Conservation (phyloP, 164 flowering plant genomes). For the Vitis amurensis region DNA sequence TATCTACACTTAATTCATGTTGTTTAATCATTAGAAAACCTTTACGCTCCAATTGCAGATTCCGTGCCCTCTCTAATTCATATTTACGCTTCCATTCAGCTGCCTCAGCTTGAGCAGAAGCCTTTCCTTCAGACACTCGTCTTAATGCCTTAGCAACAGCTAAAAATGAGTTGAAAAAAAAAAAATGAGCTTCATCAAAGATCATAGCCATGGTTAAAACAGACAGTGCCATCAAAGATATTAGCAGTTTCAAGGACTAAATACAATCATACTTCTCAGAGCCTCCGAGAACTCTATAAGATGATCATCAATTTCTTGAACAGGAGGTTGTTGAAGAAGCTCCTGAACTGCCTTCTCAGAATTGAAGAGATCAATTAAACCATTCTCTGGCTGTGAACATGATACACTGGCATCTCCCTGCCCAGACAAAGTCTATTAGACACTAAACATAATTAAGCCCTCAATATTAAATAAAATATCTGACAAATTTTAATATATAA, state of each 20-base stretch:
- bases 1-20: not conserved
- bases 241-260: conserved; percentile 2
- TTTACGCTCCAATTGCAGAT: conserved; percentile 52
- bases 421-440: conserved; percentile 14
- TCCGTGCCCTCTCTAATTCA: conserved; percentile 73
- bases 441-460: not conserved
- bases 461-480: too few relatives aligned
- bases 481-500: not conserved
- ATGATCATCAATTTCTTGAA: conserved; percentile 74
- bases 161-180: conserved; percentile 21
- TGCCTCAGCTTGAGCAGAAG: conserved; percentile 97
- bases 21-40: conserved; percentile 39
- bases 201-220: not conserved
- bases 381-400: conserved; percentile 52
- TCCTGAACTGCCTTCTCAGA: conserved; percentile 72
- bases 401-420: conserved; percentile 50
- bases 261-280: conserved; percentile 63
- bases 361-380: conserved; percentile 38
- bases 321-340: conserved; percentile 54
- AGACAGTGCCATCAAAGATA: not conserved
- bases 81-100: conserved; percentile 98
- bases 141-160: conserved; percentile 94
- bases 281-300: conserved; percentile 95
- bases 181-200: not conserved
- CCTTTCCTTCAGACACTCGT: conserved; percentile 87